Base-by-base conservation (phyloP, 257 asterid genomes). In the Sherardia arvensis region DNA sequence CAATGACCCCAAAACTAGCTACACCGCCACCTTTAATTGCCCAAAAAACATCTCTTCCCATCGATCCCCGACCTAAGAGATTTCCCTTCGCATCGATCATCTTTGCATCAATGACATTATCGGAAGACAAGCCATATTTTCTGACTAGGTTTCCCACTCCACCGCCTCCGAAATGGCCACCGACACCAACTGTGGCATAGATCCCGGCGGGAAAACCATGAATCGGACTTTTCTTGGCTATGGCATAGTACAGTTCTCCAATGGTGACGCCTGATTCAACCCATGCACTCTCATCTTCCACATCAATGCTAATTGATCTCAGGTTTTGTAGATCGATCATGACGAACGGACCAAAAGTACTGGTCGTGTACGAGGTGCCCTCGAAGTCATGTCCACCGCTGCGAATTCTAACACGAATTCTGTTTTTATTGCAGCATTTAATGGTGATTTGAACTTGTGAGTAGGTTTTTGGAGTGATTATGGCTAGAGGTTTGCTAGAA, bases 141-240 rank as follows among this genome's bases (percentile, higher is more conserved):
- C 61, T 55, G 2, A 11, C 8, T 12, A 36, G 87, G 85, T 21
- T 78, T 56, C 89, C 89, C 25, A 76, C 54, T 5, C 87, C 93
- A 9, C 84, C 87, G 8, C 92, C 88, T 17, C 85, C 78, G 34
- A 85, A 38, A 56, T 82, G 88, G 3, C 85, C 87, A 1, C 93
- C 89, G 2, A 83, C 65, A 54, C 87, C 89, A 0, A 82, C 76
- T 30, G 34, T 30, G 34, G 29, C 78, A 76, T 70, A 0, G 64
- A 10, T 1, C 15, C 64, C 48, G 14, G 23, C 45, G 17, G 40
- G 64, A 59, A 59, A 28, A 1, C 45, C 45, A 33, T 30, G 64
- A 18, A 59, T 8, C 6, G 26, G 28, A 7, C 48, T 59, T 18
- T 9, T n/a, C 64, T 59, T 33, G 1, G 81, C 69, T 2, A 85